Conservation (phyloP, 78 protist genomes). For the Mantamonas sphyraenae region DNA sequence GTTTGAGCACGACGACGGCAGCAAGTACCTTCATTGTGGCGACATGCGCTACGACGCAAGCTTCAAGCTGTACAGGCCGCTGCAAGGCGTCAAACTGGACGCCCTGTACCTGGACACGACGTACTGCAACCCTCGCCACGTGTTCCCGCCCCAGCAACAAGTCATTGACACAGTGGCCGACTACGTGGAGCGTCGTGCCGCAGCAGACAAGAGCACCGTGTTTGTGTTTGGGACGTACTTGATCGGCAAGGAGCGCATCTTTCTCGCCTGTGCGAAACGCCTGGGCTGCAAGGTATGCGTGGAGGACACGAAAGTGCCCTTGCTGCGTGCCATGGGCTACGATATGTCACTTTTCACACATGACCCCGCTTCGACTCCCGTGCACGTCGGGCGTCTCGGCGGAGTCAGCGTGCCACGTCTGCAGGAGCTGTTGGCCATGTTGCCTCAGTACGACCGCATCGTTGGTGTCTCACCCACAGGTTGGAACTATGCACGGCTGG, state of each 20-base stretch:
- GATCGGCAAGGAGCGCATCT: conserved; percentile 71
- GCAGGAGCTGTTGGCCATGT: neutral
- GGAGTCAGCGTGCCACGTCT: neutral
- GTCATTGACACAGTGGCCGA: no score
- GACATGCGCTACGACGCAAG: conserved; percentile 57
- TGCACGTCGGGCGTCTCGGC: conserved; percentile 29
- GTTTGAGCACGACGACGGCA: conserved; percentile 23
- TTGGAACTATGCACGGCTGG: no score
- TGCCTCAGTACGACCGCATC: neutral
- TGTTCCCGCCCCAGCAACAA: conserved; percentile 67
- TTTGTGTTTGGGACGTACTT: conserved; percentile 60
- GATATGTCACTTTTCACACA: conserved; percentile 8
- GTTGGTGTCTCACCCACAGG: conserved; percentile 57
- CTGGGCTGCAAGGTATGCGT: conserved; percentile 23
- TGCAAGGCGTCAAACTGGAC: no score
- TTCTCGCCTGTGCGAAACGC: conserved; percentile 30
- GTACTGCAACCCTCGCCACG: conserved; percentile 52
- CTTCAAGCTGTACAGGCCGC: no score
- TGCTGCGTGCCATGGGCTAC: conserved; percentile 15
- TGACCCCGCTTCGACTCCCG: conserved; percentile 13
- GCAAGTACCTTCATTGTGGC: conserved; percentile 65
- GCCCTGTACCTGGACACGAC: conserved; percentile 62
- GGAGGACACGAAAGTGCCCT: conserved; percentile 3
- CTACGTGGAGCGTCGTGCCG: no score
- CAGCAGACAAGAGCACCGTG: conserved; percentile 23